Evolutionary conservation across 768 basidiomycete species (phyloP), one percentile per base, ranked within the genome.

Genomic region (Nevesoporus exiguus): DNA sequence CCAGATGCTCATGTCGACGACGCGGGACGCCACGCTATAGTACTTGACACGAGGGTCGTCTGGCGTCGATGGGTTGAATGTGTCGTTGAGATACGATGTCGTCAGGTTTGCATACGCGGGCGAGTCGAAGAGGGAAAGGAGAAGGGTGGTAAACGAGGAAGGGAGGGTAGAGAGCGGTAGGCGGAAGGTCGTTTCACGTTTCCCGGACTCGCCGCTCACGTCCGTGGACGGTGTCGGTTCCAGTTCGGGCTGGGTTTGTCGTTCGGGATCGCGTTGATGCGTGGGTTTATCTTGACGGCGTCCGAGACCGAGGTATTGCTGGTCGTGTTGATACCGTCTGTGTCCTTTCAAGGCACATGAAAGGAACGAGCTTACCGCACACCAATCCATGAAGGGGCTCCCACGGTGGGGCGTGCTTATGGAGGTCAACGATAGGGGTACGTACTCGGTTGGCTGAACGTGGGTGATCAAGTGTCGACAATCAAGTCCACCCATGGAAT

Each of bases 381-480:
- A 98, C 97, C 97, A 99, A 68, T 97, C 93, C 97, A 99, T 99
- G 71, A 99, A 98, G 1, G 96, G 94, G 61, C 90, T 93, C 31
- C 97, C 96, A 17, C 93, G 82, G 68, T 99, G 97, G 15, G 97
- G 97, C 0, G 97, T 98, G 24, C 86, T 85, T 59, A 99, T 81
- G 21, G 86, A 90, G 1, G 90, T 98, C 54, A 99, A 74, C 7
- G 92, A 94, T 29, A 93, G 71, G 1, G 97, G 94, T 2, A 79
- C 79, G 71, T 98, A 98, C 47, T 88, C 84, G 10, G 73, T 77
- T 0, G 96, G 93, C 58, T 82, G 81, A 61, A 95, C 77, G 68
- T 89, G 89, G 2, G 91, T 84, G 54, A 98, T 95, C 17, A 99
- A 77, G 67, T 98, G 85, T 47, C 97, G 82, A 65, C 93, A 93